These are phyloP conservation scores for Pseudogymnoascus sp. DNA, from an alignment of 2,329 filamentous ascomycete species.

Conservation along the genomic window DNA sequence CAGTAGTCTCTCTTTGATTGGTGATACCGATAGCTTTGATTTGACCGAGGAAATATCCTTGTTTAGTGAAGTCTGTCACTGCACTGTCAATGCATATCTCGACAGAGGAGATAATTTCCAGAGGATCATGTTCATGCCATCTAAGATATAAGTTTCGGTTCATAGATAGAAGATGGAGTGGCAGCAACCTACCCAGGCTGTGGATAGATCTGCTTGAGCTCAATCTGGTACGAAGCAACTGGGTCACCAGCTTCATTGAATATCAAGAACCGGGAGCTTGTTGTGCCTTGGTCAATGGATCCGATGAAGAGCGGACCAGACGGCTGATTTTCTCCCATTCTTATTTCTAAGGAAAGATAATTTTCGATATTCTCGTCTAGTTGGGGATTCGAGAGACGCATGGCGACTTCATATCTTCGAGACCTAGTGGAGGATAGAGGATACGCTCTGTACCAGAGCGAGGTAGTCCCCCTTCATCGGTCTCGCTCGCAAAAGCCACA, in stretches of 20 bases:
- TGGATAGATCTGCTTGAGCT: constrained; percentile 69
- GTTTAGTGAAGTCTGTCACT: constrained; percentile 60
- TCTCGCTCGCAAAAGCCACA: too few relatives aligned
- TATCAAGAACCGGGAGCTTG: constrained; percentile 70
- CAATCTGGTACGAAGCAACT: constrained; percentile 65
- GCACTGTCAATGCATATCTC: constrained; percentile 74
- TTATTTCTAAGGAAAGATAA: too few relatives aligned
- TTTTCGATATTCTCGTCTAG: too few relatives aligned
- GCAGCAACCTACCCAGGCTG: constrained; percentile 57
- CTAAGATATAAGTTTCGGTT: constrained; percentile 35
- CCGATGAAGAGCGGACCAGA: constrained; percentile 49
- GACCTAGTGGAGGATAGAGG: too few relatives aligned
- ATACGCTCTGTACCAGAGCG: too few relatives aligned
- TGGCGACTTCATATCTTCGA: too few relatives aligned
- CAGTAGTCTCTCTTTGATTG: constrained; percentile 81
- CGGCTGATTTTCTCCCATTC: too few relatives aligned
- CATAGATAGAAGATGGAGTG: neutral
- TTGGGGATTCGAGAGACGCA: too few relatives aligned
- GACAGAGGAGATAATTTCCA: constrained; percentile 67
- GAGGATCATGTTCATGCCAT: constrained; percentile 85
- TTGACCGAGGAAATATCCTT: constrained; percentile 58
- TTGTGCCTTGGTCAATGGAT: constrained; percentile 75
- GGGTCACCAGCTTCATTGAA: constrained; percentile 65
- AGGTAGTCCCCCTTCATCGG: too few relatives aligned
- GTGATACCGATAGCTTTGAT: constrained; percentile 80